These are phyloP conservation scores for Iris pallida DNA, from an alignment of 116 monocot genomes.

Conservation along the genomic window DNA sequence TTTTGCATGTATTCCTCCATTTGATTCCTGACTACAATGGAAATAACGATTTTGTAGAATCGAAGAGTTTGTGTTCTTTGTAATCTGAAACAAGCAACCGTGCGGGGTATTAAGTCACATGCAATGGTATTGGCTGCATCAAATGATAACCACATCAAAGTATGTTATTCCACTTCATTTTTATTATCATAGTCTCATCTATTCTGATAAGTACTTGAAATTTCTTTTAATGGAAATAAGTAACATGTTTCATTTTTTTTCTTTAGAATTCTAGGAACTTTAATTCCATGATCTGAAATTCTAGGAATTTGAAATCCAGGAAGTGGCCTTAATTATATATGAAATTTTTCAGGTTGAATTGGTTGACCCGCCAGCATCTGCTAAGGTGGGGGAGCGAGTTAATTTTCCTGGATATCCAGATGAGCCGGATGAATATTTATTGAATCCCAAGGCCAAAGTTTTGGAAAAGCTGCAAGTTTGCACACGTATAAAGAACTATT, in stretches of 20 bases:
- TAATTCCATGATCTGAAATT: too few relatives aligned
- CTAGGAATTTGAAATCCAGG: too few relatives aligned
- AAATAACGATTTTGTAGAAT: constrained; percentile 43
- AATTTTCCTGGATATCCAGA: constrained; percentile 61
- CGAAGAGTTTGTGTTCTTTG: constrained; percentile 95
- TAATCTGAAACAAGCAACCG: constrained; percentile 88
- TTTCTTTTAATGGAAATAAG: too few relatives aligned
- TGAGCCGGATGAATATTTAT: constrained; percentile 50
- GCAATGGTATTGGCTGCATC: constrained; percentile 96
- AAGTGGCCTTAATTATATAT: too few relatives aligned
- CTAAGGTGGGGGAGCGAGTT: too few relatives aligned
- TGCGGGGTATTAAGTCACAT: constrained; percentile 96
- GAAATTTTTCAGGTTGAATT: constrained; percentile 59
- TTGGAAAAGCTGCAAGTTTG: constrained; percentile 76
- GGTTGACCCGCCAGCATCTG: constrained; percentile 78
- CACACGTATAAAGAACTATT: constrained; percentile 52
- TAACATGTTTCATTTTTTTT: too few relatives aligned
- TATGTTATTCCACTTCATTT: constrained; percentile 24
- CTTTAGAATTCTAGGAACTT: background rate
- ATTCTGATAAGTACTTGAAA: too few relatives aligned
- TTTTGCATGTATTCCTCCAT: background rate
- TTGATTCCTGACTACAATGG: too few relatives aligned
- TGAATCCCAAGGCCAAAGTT: constrained; percentile 74
- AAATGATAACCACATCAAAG: constrained; percentile 63
- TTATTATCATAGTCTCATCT: too few relatives aligned